Evolutionary conservation across 2,329 filamentous ascomycete genomes (phyloP).

Genomic region (Plectosphaerella cucumerina): DNA sequence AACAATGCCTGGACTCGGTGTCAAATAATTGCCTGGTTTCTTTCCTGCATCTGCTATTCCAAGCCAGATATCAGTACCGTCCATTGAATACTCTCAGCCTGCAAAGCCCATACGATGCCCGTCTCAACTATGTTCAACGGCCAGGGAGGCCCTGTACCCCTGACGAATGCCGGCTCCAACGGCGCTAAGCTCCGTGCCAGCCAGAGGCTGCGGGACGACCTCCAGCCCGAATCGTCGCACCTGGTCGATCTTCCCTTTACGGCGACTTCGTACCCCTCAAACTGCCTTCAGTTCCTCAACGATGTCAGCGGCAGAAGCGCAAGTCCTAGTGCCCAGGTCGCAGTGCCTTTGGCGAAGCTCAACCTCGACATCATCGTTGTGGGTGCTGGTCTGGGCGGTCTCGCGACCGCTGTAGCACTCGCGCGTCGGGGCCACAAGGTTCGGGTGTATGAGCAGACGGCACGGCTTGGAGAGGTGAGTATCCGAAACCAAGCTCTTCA

Average conservation of each 20-base stretch:
- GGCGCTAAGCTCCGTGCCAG: too few relatives aligned
- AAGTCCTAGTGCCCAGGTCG: not conserved
- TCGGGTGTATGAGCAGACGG: slow-evolving; percentile 33
- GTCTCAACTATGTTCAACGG: too few relatives aligned
- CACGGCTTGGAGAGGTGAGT: slow-evolving; percentile 31
- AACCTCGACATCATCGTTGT: slow-evolving; percentile 22
- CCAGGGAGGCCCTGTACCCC: too few relatives aligned
- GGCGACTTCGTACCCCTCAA: slow-evolving; percentile 7
- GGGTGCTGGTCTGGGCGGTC: slow-evolving; percentile 36
- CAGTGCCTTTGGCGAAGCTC: not conserved
- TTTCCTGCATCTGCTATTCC: too few relatives aligned
- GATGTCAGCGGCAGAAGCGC: not conserved
- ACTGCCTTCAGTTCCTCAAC: slow-evolving; percentile 9
- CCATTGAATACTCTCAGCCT: too few relatives aligned
- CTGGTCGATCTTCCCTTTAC: not conserved
- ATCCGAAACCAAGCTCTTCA: not conserved
- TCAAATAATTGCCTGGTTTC: too few relatives aligned
- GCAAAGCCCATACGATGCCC: too few relatives aligned
- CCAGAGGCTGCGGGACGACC: too few relatives aligned
- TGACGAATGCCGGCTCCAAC: too few relatives aligned
- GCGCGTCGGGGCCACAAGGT: slow-evolving; percentile 30
- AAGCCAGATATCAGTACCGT: too few relatives aligned
- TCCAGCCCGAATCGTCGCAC: too few relatives aligned
- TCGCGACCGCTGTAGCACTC: slow-evolving; percentile 33
- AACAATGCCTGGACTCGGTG: too few relatives aligned